A percentile compares a stretch with the other conserved stretches of the same genome.
These are phyloP conservation scores for Lagenidium giganteum DNA, from an alignment of 352 stramenopile species.

Conservation along the genomic window DNA sequence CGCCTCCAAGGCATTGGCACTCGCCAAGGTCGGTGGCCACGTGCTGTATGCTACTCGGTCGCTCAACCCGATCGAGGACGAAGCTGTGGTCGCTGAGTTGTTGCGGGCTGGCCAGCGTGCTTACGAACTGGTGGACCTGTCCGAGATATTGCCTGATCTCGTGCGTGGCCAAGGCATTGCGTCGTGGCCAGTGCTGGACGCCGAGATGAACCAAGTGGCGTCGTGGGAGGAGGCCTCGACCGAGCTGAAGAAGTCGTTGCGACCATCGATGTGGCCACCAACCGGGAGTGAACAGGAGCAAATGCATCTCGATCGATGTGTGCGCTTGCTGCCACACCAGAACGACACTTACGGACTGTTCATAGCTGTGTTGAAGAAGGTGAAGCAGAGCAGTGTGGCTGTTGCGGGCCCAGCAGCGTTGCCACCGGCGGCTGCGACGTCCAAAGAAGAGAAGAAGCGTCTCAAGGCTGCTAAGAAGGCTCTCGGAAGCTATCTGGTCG, in stretches of 20 bases:
- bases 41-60: slow-evolving; percentile 66
- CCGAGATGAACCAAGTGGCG: slow-evolving; percentile 19
- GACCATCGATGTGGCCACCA: slow-evolving; percentile 76
- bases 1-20: slow-evolving; percentile 35
- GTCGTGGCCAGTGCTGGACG: slow-evolving; percentile 46
- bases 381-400: slow-evolving; percentile 11
- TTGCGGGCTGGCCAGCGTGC: slow-evolving; percentile 32
- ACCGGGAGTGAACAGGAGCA: slow-evolving; percentile 27
- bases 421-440: not conserved
- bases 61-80: slow-evolving; percentile 72
- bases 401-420: slow-evolving; percentile 24
- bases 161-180: slow-evolving; percentile 26
- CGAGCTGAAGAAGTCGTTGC: slow-evolving; percentile 34
- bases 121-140: slow-evolving; percentile 46
- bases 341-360: slow-evolving; percentile 98
- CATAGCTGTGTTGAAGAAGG: slow-evolving; percentile 89
- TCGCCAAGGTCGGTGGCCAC: slow-evolving; percentile 35
- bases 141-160: slow-evolving; percentile 24
- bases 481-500: slow-evolving; percentile 36
- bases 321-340: slow-evolving; percentile 94
- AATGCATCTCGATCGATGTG: slow-evolving; percentile 88
- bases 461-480: slow-evolving; percentile 32
- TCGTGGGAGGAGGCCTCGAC: slow-evolving; percentile 40
- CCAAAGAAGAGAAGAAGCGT: slow-evolving; percentile 32
- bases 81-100: slow-evolving; percentile 62